Conservation (phyloP, 2,329 filamentous ascomycete species). For the Paracoccidioides lutzii region DNA sequence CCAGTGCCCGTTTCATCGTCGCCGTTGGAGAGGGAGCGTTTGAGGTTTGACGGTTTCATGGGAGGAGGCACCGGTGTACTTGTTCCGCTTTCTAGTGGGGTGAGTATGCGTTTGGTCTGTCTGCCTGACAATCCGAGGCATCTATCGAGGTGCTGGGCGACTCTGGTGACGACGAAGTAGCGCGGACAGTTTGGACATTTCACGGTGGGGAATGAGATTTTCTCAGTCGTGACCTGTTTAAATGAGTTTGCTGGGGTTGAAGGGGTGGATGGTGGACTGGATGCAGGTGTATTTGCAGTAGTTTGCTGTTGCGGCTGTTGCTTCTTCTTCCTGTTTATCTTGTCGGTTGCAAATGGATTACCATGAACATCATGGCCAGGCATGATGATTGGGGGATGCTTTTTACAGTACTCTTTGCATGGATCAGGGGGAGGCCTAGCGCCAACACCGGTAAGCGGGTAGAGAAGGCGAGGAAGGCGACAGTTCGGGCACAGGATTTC, state of each 20-base stretch:
- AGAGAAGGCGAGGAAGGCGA: conserved; percentile 46
- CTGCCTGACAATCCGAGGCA: conserved; percentile 46
- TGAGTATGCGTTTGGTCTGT: conserved; percentile 35
- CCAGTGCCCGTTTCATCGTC: conserved; percentile 25
- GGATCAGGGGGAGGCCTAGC: conserved; percentile 38
- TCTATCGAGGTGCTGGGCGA: conserved; percentile 49
- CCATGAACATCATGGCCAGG: conserved; percentile 51
- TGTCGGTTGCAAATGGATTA: conserved; percentile 32
- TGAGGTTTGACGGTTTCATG: conserved; percentile 21
- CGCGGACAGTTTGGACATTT: conserved; percentile 49
- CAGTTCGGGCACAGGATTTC: conserved; percentile 49
- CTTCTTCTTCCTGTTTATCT: conserved; percentile 36
- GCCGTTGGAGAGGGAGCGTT: conserved; percentile 27
- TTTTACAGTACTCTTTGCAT: conserved; percentile 44
- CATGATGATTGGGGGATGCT: conserved; percentile 44
- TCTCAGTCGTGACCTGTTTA: conserved; percentile 20
- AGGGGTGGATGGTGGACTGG: conserved; percentile 24
- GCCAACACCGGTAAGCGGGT: conserved; percentile 42
- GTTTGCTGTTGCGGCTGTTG: conserved; percentile 21
- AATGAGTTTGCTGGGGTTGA: conserved; percentile 15
- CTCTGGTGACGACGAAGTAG: conserved; percentile 47
- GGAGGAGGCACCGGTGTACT: conserved; percentile 5
- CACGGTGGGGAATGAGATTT: conserved; percentile 29
- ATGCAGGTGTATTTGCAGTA: conserved; percentile 20
- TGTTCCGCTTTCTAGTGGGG: conserved; percentile 28